These are phyloP conservation scores for Coprinellus aureogranulatus DNA, from an alignment of 768 basidiomycete genomes.

Conservation along the genomic window DNA sequence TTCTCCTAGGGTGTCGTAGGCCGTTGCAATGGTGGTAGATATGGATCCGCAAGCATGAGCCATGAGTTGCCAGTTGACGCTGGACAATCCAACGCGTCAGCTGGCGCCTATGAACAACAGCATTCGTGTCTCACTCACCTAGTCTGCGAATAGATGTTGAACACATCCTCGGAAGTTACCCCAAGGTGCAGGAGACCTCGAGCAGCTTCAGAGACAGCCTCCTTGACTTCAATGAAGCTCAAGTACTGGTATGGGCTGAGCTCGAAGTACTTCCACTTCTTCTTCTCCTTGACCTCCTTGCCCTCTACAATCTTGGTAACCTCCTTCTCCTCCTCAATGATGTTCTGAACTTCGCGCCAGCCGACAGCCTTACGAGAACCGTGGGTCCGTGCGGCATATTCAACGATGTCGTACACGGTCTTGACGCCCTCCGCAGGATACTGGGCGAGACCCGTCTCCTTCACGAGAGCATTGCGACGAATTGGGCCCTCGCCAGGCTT, in stretches of 20 bases:
- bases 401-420: constrained; percentile 77
- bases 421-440: constrained; percentile 74
- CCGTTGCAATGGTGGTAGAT: constrained; percentile 83
- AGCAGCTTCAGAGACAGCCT: constrained; percentile 61
- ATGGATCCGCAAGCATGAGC: constrained; percentile 79
- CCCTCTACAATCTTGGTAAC: constrained; percentile 82
- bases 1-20: constrained; percentile 94
- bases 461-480: constrained; percentile 55
- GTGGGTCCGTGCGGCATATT: constrained; percentile 71
- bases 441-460: constrained; percentile 52
- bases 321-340: constrained; percentile 86
- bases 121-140: constrained; percentile 43
- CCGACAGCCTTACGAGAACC: constrained; percentile 76
- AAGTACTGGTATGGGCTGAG: constrained; percentile 86
- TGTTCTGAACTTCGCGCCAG: constrained; percentile 66
- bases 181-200: constrained; percentile 73
- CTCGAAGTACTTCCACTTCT: constrained; percentile 96
- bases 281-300: constrained; percentile 80
- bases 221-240: constrained; percentile 68
- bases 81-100: constrained; percentile 5
- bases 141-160: constrained; percentile 90
- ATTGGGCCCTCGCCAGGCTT: constrained; percentile 50
- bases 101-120: background rate
- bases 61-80: constrained; percentile 79
- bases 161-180: constrained; percentile 63